Evolutionary conservation across 2,329 filamentous ascomycete genomes (phyloP), one percentile per base, ranked within the genome.

Genomic region (Ophiostoma angusticollis): DNA sequence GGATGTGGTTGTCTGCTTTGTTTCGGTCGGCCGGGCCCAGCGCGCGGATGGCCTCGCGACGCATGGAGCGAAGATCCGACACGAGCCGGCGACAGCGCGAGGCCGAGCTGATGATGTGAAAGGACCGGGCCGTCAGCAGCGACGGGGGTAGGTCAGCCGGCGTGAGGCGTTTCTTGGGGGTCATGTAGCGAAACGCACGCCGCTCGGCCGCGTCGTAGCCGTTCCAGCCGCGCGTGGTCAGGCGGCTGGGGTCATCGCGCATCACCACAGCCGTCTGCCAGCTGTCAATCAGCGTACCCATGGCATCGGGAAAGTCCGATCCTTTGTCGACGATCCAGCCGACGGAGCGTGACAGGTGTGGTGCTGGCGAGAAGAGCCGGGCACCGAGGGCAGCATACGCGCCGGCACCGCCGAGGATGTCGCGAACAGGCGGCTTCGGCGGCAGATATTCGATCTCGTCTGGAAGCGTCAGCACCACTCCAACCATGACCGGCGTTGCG

Each of bases 241-340:
- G 65, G 18, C 84, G 75, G 6, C 68, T 58, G 1, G 67, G 64
- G 39, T 82, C 77, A 35, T 74, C 62, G 38, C 86, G 74, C 47
- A 91, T 63, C 13, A 85, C 53, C 16, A 74, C 82, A 6, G 74
- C 73, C 1, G 87, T 94, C 13, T 76, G 61, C 87, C 91, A 95
- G 31, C 72, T 68, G 12, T 70, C 60, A 48, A 98, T 77, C 31
- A 72, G 65, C 2, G 67, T 54, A 34, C 71, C 69, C 37, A 93
- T 65, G 11, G 70, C 61, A 0, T 63, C 47, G 0, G 89, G 87
- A 49, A 96, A 96, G 59, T 96, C 91, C 13, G 74, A 80, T 22
- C 91, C 91, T 51, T 78, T 74, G 58, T 98, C 89, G 31, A 96
- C 75, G 45, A 96, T 79, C 87, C 87, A 96, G 46, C 84, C 85